These are phyloP conservation scores for Lecanicillium sp. DNA, from an alignment of 2,329 filamentous ascomycete genomes.

Conservation along the genomic window DNA sequence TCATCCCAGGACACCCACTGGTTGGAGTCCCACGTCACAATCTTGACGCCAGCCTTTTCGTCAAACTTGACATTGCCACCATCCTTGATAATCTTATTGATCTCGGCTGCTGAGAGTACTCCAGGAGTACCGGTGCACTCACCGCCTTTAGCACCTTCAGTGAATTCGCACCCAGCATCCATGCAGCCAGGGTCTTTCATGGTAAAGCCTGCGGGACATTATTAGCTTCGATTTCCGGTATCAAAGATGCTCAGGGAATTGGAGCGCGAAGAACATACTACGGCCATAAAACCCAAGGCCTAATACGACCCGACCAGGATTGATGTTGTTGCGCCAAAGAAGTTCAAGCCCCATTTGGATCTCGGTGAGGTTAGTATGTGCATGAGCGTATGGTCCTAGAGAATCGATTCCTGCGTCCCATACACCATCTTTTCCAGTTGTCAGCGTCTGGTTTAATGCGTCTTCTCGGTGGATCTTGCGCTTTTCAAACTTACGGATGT, in stretches of 20 bases:
- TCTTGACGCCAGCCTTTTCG: constrained; percentile 14
- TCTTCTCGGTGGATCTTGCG: no score
- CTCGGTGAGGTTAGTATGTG: constrained; percentile 39
- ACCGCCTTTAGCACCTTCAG: constrained; percentile 10
- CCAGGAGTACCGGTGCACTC: constrained; percentile 8
- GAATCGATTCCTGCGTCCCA: no score
- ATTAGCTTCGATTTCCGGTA: no score
- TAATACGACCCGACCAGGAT: constrained; percentile 29
- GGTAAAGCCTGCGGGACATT: no score
- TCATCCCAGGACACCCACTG: constrained; percentile 15
- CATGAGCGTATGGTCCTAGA: constrained; percentile 24
- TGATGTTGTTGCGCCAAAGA: constrained; percentile 34
- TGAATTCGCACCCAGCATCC: constrained; percentile 14
- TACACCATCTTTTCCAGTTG: no score
- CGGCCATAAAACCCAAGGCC: constrained; percentile 34
- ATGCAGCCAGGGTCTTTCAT: constrained; percentile 12
- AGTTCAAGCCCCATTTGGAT: constrained; percentile 32
- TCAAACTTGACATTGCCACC: constrained; percentile 12
- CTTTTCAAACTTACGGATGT: no score
- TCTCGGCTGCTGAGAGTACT: constrained; percentile 5
- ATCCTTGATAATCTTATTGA: constrained; percentile 8
- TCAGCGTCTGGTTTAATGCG: no score
- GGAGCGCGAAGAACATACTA: no score
- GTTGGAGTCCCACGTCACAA: constrained; percentile 11
- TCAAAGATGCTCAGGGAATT: no score